A percentile compares a stretch with the other conserved stretches of the same genome.
phyloP scores from a whole-genome alignment of 257 asterid species.

The Rhazya stricta region DNA sequence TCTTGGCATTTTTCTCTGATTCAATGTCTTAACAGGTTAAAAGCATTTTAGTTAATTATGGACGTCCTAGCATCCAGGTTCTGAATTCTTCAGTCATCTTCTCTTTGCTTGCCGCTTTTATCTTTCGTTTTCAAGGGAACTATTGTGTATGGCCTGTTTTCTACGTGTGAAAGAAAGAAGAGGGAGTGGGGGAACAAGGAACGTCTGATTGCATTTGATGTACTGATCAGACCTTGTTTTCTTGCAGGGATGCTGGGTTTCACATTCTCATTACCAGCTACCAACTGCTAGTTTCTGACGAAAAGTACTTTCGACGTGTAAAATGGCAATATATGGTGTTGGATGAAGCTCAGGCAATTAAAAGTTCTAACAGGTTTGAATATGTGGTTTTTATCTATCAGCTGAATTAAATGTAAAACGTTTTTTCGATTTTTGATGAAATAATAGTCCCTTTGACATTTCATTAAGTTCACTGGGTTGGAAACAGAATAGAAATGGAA shows the following conservation, averaged over 20 bases:
- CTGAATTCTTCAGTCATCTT: not conserved
- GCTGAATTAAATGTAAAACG: not conserved
- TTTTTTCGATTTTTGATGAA: not conserved
- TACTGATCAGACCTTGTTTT: constrained; percentile 19
- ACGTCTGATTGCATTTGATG: not conserved
- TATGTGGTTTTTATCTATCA: not conserved
- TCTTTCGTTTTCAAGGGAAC: not conserved
- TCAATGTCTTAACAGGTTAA: not conserved
- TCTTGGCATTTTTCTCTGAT: not conserved
- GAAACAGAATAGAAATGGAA: not conserved
- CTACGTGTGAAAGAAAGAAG: not conserved
- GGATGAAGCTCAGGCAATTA: constrained; percentile 99
- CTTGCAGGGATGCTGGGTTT: constrained; percentile 87
- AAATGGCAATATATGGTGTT: constrained; percentile 99
- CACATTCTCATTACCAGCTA: constrained; percentile 96
- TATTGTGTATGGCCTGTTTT: not conserved
- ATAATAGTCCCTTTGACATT: not conserved
- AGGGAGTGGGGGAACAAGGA: not conserved
- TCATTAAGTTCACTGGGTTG: not conserved
- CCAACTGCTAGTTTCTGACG: constrained; percentile 88
- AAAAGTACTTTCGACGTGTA: constrained; percentile 86
- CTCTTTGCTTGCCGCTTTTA: not conserved
- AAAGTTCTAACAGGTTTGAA: constrained; percentile 79
- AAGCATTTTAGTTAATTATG: not conserved
- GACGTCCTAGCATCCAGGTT: not conserved